Conservation (phyloP, 495 filamentous ascomycete species). For the Aspergillus ostianus region DNA sequence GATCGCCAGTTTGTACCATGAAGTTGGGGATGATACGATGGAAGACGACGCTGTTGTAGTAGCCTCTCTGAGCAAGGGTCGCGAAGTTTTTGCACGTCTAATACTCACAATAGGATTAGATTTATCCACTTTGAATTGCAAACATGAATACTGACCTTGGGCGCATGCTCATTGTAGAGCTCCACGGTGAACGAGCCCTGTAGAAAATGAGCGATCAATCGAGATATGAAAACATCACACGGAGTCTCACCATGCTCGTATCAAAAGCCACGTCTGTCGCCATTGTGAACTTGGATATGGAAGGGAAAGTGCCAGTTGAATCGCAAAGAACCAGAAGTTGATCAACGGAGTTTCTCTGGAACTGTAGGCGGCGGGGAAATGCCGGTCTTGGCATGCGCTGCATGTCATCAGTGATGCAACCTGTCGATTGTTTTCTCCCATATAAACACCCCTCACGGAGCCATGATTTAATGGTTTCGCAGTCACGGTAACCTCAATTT, state of each 20-base stretch:
- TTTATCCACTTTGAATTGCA: background rate
- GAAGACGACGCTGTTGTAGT: conserved; percentile 83
- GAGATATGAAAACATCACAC: background rate
- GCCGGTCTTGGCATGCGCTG: conserved; percentile 25
- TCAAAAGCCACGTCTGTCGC: conserved; percentile 73
- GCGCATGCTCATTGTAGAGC: conserved; percentile 81
- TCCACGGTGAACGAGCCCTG: conserved; percentile 83
- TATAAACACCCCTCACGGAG: conserved; percentile 14
- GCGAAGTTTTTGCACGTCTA: conserved; percentile 87
- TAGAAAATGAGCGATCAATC: conserved; percentile 18
- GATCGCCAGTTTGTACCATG: conserved; percentile 96
- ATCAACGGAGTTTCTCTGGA: background rate
- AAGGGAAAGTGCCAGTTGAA: background rate
- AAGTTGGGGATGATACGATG: conserved; percentile 95
- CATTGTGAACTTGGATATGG: conserved; percentile 48
- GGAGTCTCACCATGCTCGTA: conserved; percentile 67
- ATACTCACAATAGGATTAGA: conserved; percentile 22
- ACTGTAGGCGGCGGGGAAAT: conserved; percentile 12
- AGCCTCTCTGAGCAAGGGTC: conserved; percentile 73
- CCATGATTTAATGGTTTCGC: conserved; percentile 17
- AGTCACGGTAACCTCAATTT: conserved; percentile 11
- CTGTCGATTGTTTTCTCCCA: conserved; percentile 2
- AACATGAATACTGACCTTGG: conserved; percentile 48
- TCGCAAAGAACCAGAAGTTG: conserved; percentile 1
- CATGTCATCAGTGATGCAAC: conserved; percentile 9